Conservation (phyloP, 1,284 basidiomycete species). For the Meira miltonrushii region DNA sequence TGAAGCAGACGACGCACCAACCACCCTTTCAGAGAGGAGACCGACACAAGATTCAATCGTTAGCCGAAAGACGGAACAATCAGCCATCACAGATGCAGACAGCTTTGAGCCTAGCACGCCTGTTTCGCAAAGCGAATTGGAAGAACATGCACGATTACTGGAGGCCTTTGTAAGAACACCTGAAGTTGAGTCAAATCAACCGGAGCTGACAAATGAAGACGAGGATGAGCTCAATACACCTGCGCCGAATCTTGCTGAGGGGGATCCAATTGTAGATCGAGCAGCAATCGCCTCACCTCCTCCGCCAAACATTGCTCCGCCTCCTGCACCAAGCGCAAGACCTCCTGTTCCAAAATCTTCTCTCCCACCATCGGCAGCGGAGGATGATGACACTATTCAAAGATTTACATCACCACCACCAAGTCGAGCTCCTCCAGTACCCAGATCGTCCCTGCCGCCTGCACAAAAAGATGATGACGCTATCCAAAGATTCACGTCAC, state of each 20-base stretch:
- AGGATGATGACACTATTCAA: background rate
- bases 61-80: background rate
- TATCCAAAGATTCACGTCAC: too few relatives aligned
- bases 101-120: slow-evolving; percentile 1
- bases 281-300: background rate
- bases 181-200: background rate
- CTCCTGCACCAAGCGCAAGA: slow-evolving; percentile 31
- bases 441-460: background rate
- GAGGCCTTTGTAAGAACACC: slow-evolving; percentile 25
- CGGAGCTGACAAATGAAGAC: background rate
- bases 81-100: background rate
- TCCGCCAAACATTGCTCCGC: slow-evolving; percentile 11
- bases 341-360: slow-evolving; percentile 31
- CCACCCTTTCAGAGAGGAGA: background rate
- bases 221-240: background rate
- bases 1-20: background rate
- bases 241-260: too few relatives aligned
- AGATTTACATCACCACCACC: slow-evolving; percentile 14
- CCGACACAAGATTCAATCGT: background rate
- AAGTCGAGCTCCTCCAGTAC: background rate
- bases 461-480: background rate
- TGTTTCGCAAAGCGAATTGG: slow-evolving; percentile 26
- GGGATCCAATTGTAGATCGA: background rate
- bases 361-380: slow-evolving; percentile 14
- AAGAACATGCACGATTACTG: slow-evolving; percentile 26